Base-by-base conservation (phyloP, 768 basidiomycete genomes). In the Boletus sp. region DNA sequence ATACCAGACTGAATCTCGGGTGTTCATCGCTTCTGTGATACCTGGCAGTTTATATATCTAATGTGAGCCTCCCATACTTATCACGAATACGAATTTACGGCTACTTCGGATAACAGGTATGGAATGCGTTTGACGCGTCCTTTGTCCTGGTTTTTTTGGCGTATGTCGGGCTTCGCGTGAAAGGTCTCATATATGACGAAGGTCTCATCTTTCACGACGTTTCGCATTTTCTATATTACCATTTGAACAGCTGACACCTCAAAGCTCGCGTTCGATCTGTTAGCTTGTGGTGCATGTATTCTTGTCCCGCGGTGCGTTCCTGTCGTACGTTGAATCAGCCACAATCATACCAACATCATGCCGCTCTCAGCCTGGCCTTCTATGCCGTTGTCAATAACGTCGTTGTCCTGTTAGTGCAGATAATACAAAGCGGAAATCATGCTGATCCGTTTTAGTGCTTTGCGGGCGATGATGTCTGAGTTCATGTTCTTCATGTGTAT, bases 121-220 rank as follows among this genome's bases (percentile, higher is more conserved):
- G 94, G 94, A 95, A 94, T 67, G 87, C 84, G 6, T 93, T 95
- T 63, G 94, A 92, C 71, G 85, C 89, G 24, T 79, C 82, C 0
- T 92, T 92, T 68, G 79, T 85, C 58, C 56, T 83, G 28, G 77
- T 93, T 47, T 92, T 89, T 70, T 64, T 90, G 28, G 77, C 77
- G 7, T 96, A 91, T 68, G 67, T 89, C 3, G 78, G 70, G 7
- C 72, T 92, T 56, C 82, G 93, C 42, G 72, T 84, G 48, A 80
- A 81, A 61, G 92, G 90, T 0, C 73, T 94, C 14, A 64, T 76
- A 14, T 62, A 73, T 54, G 66, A 75, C 30, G 78, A 92, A 62
- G 66, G 85, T 89, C 36, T 47, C 54, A 76, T 59, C 1, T 53
- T 35, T 37, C 42, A 45, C 20, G n/a, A 30, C 33, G 18, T 28